Percentiles rank a stretch among this genome's conserved stretches.
Conservation (phyloP, 1,139 yeast genomes). For the Taphrina confusa region DNA sequence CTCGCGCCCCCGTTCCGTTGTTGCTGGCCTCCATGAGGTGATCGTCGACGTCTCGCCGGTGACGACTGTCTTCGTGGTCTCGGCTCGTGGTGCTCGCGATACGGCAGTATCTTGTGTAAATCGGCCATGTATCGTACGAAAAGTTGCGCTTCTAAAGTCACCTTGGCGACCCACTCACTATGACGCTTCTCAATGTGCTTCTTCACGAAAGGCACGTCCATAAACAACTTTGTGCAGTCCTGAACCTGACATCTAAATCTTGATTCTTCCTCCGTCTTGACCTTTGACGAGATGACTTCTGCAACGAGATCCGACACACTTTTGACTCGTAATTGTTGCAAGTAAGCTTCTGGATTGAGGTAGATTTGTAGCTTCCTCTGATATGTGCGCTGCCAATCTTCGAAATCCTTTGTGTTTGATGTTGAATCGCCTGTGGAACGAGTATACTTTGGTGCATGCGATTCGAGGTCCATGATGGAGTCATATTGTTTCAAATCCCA, state of each 20-base stretch:
- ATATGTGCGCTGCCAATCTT: neutral
- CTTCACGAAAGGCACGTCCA: constrained; percentile 41
- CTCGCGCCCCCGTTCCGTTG: constrained; percentile 12
- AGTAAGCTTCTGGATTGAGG: constrained; percentile 38
- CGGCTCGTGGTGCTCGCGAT: constrained; percentile 30
- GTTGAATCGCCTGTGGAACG: constrained; percentile 23
- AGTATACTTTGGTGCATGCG: constrained; percentile 33
- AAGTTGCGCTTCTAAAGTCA: constrained; percentile 35
- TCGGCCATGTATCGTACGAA: constrained; percentile 38
- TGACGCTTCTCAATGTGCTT: constrained; percentile 42
- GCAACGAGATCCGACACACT: constrained; percentile 37
- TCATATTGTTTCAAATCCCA: constrained; percentile 39
- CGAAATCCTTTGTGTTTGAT: constrained; percentile 35
- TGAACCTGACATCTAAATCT: constrained; percentile 41
- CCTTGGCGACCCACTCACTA: constrained; percentile 38
- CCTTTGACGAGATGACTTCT: constrained; percentile 36
- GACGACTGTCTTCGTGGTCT: constrained; percentile 14
- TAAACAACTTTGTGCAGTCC: constrained; percentile 41
- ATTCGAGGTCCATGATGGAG: constrained; percentile 38
- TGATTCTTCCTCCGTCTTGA: constrained; percentile 40
- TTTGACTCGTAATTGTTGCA: constrained; percentile 38
- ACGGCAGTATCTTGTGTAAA: constrained; percentile 38
- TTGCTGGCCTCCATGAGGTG: constrained; percentile 9
- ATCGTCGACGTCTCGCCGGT: constrained; percentile 1
- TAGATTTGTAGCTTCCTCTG: constrained; percentile 35